Base-by-base conservation (phyloP, 768 basidiomycete genomes). In the Auriscalpium orientale region DNA sequence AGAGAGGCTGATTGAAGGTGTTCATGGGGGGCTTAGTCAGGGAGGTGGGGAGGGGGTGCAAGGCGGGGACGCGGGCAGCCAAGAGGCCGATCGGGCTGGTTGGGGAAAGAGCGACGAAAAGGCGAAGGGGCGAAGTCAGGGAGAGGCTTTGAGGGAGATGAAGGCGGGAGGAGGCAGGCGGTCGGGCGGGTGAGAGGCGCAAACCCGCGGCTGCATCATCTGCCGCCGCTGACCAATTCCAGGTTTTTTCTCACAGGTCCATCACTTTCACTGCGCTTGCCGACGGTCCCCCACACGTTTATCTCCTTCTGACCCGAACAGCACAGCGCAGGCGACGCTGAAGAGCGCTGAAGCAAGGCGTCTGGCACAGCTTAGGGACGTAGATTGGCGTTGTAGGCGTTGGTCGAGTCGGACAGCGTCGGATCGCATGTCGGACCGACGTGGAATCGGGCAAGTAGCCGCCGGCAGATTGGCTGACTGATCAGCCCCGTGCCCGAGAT, bases 1-100 rank as follows among this genome's bases (percentile, higher is more conserved):
- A 89, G 67, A 86, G 77, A 18, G 79, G 72, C 60, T 78, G 70
- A 58, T 72, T 79, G 36, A 79, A 63, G 56, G 65, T 59, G 49
- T 82, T 80, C 83, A 85, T 85, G 59, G 28, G 28, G 0, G 28
- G 66, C 55, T 54, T 49, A 48, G 20, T 48, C 55, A 54, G 40
- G 5, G 0, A 49, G 12, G 34, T 49, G 8, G 22, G 33, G 34
- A 38, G 28, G 33, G 15, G 21, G 20, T 22, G 34, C 16, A 47
- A 49, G 43, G 47, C 45, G 18, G 34, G 16, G 36, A 1, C 18
- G 18, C 12, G 33, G 22, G 12, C 3, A 28, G 44, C 6, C 6
- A 12, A 40, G 18, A 22, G 34, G 9, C 18, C 40, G 3, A 18
- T 43, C 40, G 21, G 44, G 15, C 21, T 38, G 28, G 10, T 38